These are phyloP conservation scores for Pyricularia pennisetigena DNA, from an alignment of 2,329 filamentous ascomycete species.

Conservation along the genomic window DNA sequence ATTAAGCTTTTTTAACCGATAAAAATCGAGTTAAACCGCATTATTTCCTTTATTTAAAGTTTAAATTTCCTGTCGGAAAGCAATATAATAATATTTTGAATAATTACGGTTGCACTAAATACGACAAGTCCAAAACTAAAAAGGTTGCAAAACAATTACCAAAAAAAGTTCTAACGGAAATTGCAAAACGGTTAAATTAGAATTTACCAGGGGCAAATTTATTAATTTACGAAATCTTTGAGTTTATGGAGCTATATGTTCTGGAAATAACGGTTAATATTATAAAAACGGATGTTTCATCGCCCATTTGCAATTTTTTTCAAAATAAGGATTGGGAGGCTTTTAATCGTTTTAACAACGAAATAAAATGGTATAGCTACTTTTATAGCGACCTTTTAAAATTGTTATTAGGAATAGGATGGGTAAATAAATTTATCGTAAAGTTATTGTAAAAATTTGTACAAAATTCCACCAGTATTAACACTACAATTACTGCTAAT, in stretches of 20 bases:
- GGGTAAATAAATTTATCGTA: constrained; percentile 77
- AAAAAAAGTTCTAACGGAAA: constrained; percentile 53
- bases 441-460: constrained; percentile 63
- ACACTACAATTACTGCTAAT: constrained; percentile 62
- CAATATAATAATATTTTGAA: constrained; percentile 74
- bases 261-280: constrained; percentile 64
- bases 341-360: constrained; percentile 72
- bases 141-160: constrained; percentile 48
- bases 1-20: constrained; percentile 36
- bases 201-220: constrained; percentile 61
- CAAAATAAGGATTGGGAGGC: constrained; percentile 60
- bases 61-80: constrained; percentile 59
- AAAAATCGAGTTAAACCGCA: constrained; percentile 18
- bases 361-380: constrained; percentile 81
- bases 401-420: constrained; percentile 78
- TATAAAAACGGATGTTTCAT: constrained; percentile 36
- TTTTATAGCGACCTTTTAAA: constrained; percentile 68
- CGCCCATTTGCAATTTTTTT: constrained; percentile 71
- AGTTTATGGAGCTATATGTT: constrained; percentile 81
- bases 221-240: constrained; percentile 49
- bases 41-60: constrained; percentile 41
- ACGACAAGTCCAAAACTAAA: constrained; percentile 46
- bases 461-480: constrained; percentile 63
- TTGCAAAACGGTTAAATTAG: constrained; percentile 59
- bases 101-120: constrained; percentile 57